Evolutionary conservation across 2,329 filamentous ascomycete genomes (phyloP), one percentile per base, ranked within the genome.

Genomic region (Didymella glomerata): DNA sequence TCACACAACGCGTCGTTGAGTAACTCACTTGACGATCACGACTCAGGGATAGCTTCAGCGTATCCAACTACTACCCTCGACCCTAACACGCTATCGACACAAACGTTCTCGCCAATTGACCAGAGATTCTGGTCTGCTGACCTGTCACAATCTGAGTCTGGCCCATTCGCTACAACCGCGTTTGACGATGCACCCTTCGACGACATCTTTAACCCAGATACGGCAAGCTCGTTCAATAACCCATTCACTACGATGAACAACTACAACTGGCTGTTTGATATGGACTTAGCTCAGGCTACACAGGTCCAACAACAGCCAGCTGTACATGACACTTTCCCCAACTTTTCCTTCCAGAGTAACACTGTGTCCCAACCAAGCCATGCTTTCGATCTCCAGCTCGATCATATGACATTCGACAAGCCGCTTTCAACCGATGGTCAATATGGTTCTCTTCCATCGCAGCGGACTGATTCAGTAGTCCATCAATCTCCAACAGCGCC

Each of bases 181-280:
- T 64, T 70, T 61, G 64, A 72, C 64, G 70, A 75, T 72, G 69
- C 75, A 18, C 73, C 76, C 16, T 84, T 83, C 64, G 83, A 85
- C 50, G 83, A 87, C 49, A 80, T 84, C 32, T 87, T 88, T 66
- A 83, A 83, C 56, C 81, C 85, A 44, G 86, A 88, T 67, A 88
- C 86, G 50, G 85, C 86, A 28, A 86, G 82, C 66, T 87, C 85
- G 0, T 88, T 88, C 69, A 88, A 88, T 54, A 86, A 87, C 76
- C 86, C 86, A 5, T 88, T 86, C 70, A 87, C 86, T 2, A 87
- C 86, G 1, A 85, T 85, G 59, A 80, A 80, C 61, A 86, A 88
- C 55, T 88, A 88, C 67, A 86, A 85, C 57, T 88, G 86, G 85
- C 69, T 88, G 2, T 88, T 88, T 65, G 82, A 85, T 44, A 71